Percentiles rank a stretch among this genome's conserved stretches.
Evolutionary conservation across 2,329 filamentous ascomycete species (phyloP).

Genomic region (Aspergillus nomiae): DNA sequence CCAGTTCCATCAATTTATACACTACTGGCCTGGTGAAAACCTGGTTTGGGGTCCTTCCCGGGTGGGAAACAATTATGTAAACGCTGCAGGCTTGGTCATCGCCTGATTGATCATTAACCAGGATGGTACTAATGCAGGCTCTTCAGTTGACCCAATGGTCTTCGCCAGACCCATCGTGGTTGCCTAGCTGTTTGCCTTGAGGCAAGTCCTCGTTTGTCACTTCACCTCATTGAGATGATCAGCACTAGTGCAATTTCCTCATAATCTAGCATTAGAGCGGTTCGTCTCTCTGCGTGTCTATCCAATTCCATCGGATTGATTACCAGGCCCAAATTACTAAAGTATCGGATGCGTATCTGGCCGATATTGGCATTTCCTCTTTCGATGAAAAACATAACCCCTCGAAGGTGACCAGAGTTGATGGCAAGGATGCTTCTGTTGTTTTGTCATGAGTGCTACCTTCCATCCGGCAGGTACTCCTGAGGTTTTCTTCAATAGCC

Average conservation of each 20-base stretch:
- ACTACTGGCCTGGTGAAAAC: background rate
- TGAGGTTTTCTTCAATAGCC: no score
- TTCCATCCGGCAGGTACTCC: no score
- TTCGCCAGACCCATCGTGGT: constrained; percentile 55
- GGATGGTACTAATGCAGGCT: constrained; percentile 37
- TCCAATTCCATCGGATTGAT: background rate
- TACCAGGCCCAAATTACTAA: background rate
- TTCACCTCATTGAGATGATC: background rate
- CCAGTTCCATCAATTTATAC: background rate
- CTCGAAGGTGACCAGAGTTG: background rate
- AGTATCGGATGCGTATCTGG: background rate
- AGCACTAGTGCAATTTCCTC: background rate
- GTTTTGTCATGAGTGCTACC: background rate
- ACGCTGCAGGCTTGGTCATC: background rate
- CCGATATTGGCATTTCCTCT: background rate
- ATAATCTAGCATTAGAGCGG: background rate
- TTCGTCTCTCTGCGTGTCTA: background rate
- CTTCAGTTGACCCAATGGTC: constrained; percentile 38
- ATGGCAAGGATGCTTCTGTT: background rate
- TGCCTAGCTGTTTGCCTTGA: constrained; percentile 39
- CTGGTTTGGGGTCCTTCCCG: background rate
- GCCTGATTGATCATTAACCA: constrained; percentile 63
- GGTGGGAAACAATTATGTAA: background rate
- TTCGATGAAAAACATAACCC: background rate
- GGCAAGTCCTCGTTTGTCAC: background rate